Conservation (phyloP, 805 yeast species). For the Lachancea mirantina region DNA sequence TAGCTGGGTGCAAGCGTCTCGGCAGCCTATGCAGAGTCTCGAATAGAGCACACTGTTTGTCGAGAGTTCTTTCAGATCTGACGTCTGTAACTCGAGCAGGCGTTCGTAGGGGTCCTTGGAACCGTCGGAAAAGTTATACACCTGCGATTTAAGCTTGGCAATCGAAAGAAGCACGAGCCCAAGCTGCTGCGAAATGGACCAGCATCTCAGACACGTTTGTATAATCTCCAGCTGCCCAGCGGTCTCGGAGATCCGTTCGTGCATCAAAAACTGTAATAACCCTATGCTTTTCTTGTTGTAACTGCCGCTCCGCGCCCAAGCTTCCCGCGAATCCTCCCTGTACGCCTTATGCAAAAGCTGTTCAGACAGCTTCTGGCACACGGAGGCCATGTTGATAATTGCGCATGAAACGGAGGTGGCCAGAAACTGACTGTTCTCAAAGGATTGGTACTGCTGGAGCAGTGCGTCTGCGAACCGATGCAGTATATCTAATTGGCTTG, state of each 20-base stretch:
- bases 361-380: slow-evolving; percentile 17
- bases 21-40: slow-evolving; percentile 26
- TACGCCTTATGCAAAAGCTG: slow-evolving; percentile 25
- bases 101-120: slow-evolving; percentile 15
- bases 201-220: slow-evolving; percentile 5
- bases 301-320: slow-evolving; percentile 25
- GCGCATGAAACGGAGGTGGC: slow-evolving; percentile 9
- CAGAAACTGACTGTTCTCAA: background rate
- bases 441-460: slow-evolving; percentile 2
- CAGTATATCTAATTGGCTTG: slow-evolving; percentile 9
- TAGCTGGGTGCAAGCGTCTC: slow-evolving; percentile 12
- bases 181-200: slow-evolving; percentile 23
- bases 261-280: slow-evolving; percentile 13
- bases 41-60: slow-evolving; percentile 22
- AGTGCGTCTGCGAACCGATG: slow-evolving; percentile 9
- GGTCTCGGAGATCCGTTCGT: slow-evolving; percentile 1
- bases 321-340: slow-evolving; percentile 12
- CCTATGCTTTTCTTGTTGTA: slow-evolving; percentile 26
- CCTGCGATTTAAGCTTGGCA: slow-evolving; percentile 22
- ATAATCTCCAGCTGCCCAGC: slow-evolving; percentile 4
- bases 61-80: slow-evolving; percentile 23
- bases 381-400: slow-evolving; percentile 17
- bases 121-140: slow-evolving; percentile 4
- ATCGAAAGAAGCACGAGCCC: slow-evolving; percentile 27
- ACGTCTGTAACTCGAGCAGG: slow-evolving; percentile 25